Evolutionary conservation across 768 basidiomycete genomes (phyloP).

Genomic region (Galerina marginata): DNA sequence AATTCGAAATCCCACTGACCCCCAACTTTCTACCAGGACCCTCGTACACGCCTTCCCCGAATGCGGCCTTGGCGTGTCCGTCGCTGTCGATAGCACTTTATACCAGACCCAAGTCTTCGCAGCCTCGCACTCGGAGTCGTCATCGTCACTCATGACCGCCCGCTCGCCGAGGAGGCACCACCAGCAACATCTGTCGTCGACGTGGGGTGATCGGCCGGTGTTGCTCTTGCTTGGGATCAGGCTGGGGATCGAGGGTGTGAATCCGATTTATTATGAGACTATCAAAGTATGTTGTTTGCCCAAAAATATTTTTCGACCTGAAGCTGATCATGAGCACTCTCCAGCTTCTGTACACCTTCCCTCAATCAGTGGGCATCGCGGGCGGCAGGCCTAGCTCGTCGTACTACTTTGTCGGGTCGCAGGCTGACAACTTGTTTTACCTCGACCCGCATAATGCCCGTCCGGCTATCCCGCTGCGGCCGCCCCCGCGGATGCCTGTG

Average conservation of each 20-base stretch:
- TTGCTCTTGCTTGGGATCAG: slow-evolving; percentile 86
- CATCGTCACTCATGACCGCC: slow-evolving; percentile 13
- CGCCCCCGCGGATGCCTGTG: slow-evolving; percentile 25
- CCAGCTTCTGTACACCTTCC: slow-evolving; percentile 88
- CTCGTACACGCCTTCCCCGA: slow-evolving; percentile 82
- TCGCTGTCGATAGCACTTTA: slow-evolving; percentile 82
- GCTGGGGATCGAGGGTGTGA: slow-evolving; percentile 91
- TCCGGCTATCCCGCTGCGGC: slow-evolving; percentile 73
- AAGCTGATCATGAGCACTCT: not conserved
- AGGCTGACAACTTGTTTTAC: slow-evolving; percentile 87
- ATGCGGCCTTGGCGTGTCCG: slow-evolving; percentile 78
- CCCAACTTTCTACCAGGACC: slow-evolving; percentile 49
- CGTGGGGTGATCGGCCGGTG: slow-evolving; percentile 87
- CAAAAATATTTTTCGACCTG: not conserved
- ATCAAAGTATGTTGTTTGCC: slow-evolving; percentile 46
- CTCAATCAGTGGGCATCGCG: slow-evolving; percentile 95
- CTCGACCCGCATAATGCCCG: slow-evolving; percentile 83
- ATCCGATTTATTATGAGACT: slow-evolving; percentile 92
- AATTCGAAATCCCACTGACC: not conserved
- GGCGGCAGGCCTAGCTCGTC: slow-evolving; percentile 97
- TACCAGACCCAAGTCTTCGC: slow-evolving; percentile 87
- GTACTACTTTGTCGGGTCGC: slow-evolving; percentile 96
- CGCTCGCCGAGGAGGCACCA: slow-evolving; percentile 34
- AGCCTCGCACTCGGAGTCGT: slow-evolving; percentile 58
- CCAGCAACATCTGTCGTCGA: slow-evolving; percentile 12